Evolutionary conservation across 768 basidiomycete genomes (phyloP).

Genomic region (Pilatotrama ljubarskyi): DNA sequence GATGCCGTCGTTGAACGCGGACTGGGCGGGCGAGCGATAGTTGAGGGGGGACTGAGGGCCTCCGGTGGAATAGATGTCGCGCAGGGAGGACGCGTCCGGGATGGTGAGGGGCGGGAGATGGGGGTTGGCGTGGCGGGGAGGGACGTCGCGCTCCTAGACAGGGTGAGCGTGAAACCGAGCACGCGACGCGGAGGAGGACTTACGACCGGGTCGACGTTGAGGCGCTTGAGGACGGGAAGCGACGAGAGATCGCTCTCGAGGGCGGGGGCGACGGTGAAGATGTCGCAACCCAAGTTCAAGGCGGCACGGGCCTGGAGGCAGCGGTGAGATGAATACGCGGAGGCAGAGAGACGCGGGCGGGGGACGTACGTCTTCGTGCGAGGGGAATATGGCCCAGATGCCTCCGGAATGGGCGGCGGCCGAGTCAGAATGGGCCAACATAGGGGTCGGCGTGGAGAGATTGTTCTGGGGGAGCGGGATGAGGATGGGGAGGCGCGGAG

Average conservation of each 20-base stretch:
- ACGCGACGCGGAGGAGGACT: not conserved
- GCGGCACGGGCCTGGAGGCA: slow-evolving; percentile 25
- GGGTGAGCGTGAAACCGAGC: not conserved
- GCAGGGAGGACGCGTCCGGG: not conserved
- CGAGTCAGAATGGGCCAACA: slow-evolving; percentile 1
- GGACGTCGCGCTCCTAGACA: slow-evolving; percentile 3
- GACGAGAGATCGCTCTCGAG: slow-evolving; percentile 27
- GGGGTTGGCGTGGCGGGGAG: not conserved
- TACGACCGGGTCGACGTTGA: slow-evolving; percentile 6
- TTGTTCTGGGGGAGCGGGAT: slow-evolving; percentile 6
- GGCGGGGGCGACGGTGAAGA: slow-evolving; percentile 27
- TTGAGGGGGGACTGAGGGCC: not conserved
- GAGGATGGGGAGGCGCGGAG: not conserved
- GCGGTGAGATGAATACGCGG: not conserved
- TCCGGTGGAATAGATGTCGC: slow-evolving; percentile 2
- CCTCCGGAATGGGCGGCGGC: not conserved
- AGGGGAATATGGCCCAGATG: slow-evolving; percentile 15
- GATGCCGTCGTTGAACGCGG: not conserved
- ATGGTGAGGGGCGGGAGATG: slow-evolving; percentile 4
- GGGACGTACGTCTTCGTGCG: slow-evolving; percentile 13
- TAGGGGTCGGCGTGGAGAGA: slow-evolving; percentile 3
- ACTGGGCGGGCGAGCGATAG: not conserved
- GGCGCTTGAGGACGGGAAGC: slow-evolving; percentile 20
- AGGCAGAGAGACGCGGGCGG: not conserved
- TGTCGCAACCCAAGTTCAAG: slow-evolving; percentile 19